Base-by-base conservation (phyloP, 108 stramenopile species). In the Skeletonema costatum region DNA sequence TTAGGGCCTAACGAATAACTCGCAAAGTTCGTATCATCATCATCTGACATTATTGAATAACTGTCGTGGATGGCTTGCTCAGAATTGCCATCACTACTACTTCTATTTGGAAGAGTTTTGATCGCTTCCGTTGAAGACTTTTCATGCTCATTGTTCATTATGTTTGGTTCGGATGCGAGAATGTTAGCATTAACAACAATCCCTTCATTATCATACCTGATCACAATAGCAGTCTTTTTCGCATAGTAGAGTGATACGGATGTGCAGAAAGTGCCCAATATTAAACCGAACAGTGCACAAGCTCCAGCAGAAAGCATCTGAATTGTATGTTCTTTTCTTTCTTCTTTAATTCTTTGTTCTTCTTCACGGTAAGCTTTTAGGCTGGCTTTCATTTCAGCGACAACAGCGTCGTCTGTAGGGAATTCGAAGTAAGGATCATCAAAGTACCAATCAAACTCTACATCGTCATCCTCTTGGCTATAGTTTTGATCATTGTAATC, bases 141-240 rank as follows among this genome's bases (percentile, higher is more conserved):
- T 8, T 29, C 53, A 9, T 56, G 53, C 31, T 46, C 41, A 48
- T 33, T 64, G 4, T 7, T 25, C 9, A 25, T 1, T 25, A 53
- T 64, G 16, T 46, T 32, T 32, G 72, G 72, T 30, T 73, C 72
- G 13, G 72, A 73, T 14, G 41, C 29, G 31, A 63, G 31, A n/a
- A 73, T 50, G 21, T 3, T 73, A 33, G 62, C 72, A 7, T 73
- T 63, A 21, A 60, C 31, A 25, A 41, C 32, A 21, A 41, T 71
- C 4, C 70, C 70, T 44, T 71, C 36, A 16, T 32, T 46, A 8
- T 59, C 39, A 61, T 71, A 71, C 60, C 39, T 19, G 6, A 41
- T 53, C 70, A 71, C 14, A 0, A 71, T 41, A 39, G 59, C 19
- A 46, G 42, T 39, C 25, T 60, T 25, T 61, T 71, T 71, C 60